Conservation (phyloP, 2,329 filamentous ascomycete species). For the Cladosporium oxysporum region DNA sequence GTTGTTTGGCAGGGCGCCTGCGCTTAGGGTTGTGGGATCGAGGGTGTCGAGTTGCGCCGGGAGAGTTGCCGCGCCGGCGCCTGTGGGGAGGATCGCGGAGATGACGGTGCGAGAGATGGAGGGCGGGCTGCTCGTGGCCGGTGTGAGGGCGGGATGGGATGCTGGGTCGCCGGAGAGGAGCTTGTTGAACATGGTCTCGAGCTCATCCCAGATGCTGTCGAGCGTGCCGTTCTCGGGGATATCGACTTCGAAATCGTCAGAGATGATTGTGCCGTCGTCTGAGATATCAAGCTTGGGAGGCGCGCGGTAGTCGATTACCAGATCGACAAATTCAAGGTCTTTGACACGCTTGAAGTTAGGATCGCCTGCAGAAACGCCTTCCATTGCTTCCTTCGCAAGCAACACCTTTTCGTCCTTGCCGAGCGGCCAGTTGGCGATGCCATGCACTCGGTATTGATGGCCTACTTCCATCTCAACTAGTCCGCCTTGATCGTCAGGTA, state of each 20-base stretch:
- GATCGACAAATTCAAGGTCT: constrained; percentile 70
- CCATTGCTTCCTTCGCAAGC: constrained; percentile 68
- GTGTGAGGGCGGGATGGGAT: constrained; percentile 7
- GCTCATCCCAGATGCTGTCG: constrained; percentile 51
- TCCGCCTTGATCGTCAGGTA: constrained; percentile 34
- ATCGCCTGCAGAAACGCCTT: constrained; percentile 72
- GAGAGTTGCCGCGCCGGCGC: constrained; percentile 67
- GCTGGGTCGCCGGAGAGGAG: constrained; percentile 14
- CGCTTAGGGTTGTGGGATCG: constrained; percentile 49
- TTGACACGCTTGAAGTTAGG: constrained; percentile 80
- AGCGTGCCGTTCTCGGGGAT: constrained; percentile 36
- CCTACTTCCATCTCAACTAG: constrained; percentile 41
- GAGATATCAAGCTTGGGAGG: neutral
- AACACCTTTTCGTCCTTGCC: constrained; percentile 87
- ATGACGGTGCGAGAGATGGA: constrained; percentile 34
- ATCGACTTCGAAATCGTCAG: constrained; percentile 21
- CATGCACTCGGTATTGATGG: constrained; percentile 69
- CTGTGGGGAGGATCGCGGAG: constrained; percentile 57
- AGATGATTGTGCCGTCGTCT: neutral
- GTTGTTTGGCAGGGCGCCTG: constrained; percentile 44
- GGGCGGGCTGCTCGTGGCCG: constrained; percentile 5
- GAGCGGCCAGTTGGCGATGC: constrained; percentile 76
- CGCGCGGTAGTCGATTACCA: constrained; percentile 61
- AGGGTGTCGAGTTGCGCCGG: constrained; percentile 45
- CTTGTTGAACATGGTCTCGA: constrained; percentile 54